A percentile compares a stretch with the other conserved stretches of the same genome.
These are phyloP conservation scores for Stemphylium beticola DNA, from an alignment of 2,329 filamentous ascomycete genomes.

Conservation along the genomic window DNA sequence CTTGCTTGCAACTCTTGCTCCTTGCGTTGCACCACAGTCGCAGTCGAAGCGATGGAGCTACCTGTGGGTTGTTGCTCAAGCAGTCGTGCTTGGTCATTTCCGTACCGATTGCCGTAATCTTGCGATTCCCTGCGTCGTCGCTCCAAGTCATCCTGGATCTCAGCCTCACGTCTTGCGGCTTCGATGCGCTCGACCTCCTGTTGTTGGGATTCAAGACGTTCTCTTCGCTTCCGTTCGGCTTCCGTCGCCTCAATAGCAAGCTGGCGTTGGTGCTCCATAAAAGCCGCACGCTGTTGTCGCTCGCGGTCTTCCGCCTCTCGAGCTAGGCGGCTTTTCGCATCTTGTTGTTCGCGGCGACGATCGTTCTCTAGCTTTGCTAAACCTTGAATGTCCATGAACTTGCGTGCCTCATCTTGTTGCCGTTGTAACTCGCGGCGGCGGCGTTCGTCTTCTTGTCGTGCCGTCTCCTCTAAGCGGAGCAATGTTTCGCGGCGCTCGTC, in stretches of 20 bases:
- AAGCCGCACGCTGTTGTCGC: conserved; percentile 34
- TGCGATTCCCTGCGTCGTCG: conserved; percentile 34
- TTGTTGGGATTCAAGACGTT: conserved; percentile 35
- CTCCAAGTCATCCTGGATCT: conserved; percentile 35
- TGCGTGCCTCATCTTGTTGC: conserved; percentile 38
- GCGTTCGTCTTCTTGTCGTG: conserved; percentile 17
- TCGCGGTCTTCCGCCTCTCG: conserved; percentile 39
- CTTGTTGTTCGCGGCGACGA: conserved; percentile 35
- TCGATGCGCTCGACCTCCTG: conserved; percentile 34
- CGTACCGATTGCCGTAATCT: conserved; percentile 30
- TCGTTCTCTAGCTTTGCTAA: conserved; percentile 37
- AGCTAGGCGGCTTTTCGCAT: conserved; percentile 36
- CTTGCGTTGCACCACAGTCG: conserved; percentile 42
- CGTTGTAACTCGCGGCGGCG: conserved; percentile 31
- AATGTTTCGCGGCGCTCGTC: not conserved
- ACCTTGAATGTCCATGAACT: conserved; percentile 36
- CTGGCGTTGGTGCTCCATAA: conserved; percentile 36
- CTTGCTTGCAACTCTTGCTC: conserved; percentile 44
- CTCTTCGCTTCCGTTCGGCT: conserved; percentile 33
- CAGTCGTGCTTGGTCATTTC: conserved; percentile 29
- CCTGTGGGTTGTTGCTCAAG: conserved; percentile 40
- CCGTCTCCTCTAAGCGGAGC: conserved; percentile 25
- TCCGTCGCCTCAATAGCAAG: conserved; percentile 29
- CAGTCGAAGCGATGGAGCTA: conserved; percentile 37
- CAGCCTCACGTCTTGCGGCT: conserved; percentile 36